Evolutionary conservation across 2,329 filamentous ascomycete genomes (phyloP).

Genomic region (Ophiostoma australiae): DNA sequence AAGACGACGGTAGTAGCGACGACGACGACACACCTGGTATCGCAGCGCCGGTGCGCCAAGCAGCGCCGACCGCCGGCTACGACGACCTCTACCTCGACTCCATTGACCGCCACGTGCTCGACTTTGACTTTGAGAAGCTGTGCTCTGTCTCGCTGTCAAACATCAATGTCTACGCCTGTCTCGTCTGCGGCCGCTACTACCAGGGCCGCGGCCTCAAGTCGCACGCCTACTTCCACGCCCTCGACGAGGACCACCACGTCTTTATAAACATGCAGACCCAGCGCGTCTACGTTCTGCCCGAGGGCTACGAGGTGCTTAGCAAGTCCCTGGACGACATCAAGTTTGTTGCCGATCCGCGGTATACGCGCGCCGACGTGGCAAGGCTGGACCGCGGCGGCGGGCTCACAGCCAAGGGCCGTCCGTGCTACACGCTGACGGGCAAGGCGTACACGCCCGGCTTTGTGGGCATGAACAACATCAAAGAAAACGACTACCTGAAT

Average conservation of each 20-base stretch:
- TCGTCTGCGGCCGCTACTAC: constrained; percentile 97
- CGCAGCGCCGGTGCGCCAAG: constrained; percentile 59
- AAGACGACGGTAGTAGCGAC: constrained; percentile 35
- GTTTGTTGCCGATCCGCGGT: constrained; percentile 88
- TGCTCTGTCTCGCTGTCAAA: constrained; percentile 95
- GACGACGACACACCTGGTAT: constrained; percentile 41
- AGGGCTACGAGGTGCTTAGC: constrained; percentile 94
- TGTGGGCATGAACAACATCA: constrained; percentile 99
- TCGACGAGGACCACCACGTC: constrained; percentile 93
- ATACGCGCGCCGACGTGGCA: constrained; percentile 73
- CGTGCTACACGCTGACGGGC: constrained; percentile 70
- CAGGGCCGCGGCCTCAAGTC: constrained; percentile 91
- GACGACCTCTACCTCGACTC: constrained; percentile 96
- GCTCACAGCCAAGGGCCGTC: constrained; percentile 33
- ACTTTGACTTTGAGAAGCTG: constrained; percentile 98
- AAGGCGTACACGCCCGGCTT: constrained; percentile 89
- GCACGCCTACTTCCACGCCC: constrained; percentile 93
- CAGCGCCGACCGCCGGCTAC: constrained; percentile 79
- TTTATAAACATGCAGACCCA: constrained; percentile 97
- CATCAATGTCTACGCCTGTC: constrained; percentile 96
- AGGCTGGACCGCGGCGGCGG: constrained; percentile 59
- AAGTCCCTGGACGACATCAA: constrained; percentile 97
- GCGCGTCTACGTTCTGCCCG: constrained; percentile 84
- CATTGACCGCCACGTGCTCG: constrained; percentile 84
- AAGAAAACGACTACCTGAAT: constrained; percentile 98